Evolutionary conservation across 495 filamentous ascomycete species (phyloP), one percentile per base, ranked within the genome.

Genomic region (Mytilinidion resinicola): DNA sequence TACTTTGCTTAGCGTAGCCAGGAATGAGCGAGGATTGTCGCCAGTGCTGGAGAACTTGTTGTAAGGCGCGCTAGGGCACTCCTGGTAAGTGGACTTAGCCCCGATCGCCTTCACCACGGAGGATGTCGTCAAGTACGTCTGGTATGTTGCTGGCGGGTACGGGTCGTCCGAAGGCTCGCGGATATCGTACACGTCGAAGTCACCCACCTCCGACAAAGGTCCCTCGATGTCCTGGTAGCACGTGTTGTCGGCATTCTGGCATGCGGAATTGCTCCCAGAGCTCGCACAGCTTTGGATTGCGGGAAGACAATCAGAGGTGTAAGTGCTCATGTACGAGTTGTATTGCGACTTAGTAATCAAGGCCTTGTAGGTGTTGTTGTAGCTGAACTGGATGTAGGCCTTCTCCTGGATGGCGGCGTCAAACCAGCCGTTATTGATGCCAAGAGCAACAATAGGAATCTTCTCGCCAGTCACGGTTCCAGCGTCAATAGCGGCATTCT

Each of bases 381-480:
- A 76, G 34, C 70, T 70, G 65, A 67, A 85, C 49, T 80, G 73
- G 42, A 82, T 66, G 60, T 80, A 80, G 9, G 78, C 66, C 60
- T 76, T 74, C 42, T 80, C 70, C 63, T 83, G 79, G 17, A 81
- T 69, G 5, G 44, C 51, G 11, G 76, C 56, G 53, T 82, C 79
- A 57, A 76, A 73, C 77, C 76, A 83, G 56, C 79, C 81, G 62
- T 84, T 82, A 69, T 79, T 81, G 61, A 85, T 74, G 14, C 79
- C 80, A 0, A 85, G 73, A 10, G 78, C 76, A 21, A 79, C 69
- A n/a, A 85, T 65, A 33, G 75, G 67, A 57, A 85, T 74, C 11
- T 76, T 73, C 39, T 81, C 67, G 14, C 77, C 79, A 2, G 58
- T 60, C 10, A 78, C 51, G 7, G 62, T 62, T 3, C 77, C 77